phyloP scores from a whole-genome alignment of 345 rosid species.

The Geranium brycei region DNA sequence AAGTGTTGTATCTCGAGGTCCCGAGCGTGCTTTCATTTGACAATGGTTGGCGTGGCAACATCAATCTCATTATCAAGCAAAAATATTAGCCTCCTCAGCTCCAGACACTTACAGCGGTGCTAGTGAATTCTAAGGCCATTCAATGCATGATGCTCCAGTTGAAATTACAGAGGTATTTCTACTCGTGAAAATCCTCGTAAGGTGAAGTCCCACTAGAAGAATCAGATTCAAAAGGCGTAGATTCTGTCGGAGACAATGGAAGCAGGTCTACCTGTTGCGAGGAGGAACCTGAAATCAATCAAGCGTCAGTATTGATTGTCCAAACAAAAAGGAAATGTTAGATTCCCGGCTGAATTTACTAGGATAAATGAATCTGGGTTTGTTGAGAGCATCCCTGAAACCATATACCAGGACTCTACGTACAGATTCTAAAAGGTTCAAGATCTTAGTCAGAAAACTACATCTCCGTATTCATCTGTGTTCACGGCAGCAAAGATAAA shows the following conservation, averaged over 20 bases:
- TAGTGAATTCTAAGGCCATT: too few species aligned
- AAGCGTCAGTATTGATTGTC: constrained; percentile 3
- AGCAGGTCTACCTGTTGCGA: constrained; percentile 63
- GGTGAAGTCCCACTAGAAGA: constrained; percentile 71
- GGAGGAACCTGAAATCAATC: constrained; percentile 45
- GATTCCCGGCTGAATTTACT: too few species aligned
- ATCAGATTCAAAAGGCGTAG: constrained; percentile 55
- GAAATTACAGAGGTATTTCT: neutral
- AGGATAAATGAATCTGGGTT: neutral
- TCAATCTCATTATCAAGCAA: too few species aligned
- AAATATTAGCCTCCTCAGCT: too few species aligned
- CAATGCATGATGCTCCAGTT: neutral
- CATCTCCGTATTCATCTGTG: neutral
- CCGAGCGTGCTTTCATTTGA: too few species aligned
- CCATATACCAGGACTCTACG: neutral
- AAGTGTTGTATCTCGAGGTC: too few species aligned
- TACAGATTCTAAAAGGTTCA: too few species aligned
- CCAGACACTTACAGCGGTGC: too few species aligned
- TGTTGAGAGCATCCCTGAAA: neutral
- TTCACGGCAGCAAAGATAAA: neutral
- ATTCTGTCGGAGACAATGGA: constrained; percentile 71
- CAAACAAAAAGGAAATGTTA: neutral
- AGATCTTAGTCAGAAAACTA: too few species aligned
- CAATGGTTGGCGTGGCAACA: too few species aligned
- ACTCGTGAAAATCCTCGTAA: constrained; percentile 65